Evolutionary conservation across 2,329 filamentous ascomycete genomes (phyloP), one percentile per base, ranked within the genome.

Genomic region (Gnomoniopsis smithogilvyi): DNA sequence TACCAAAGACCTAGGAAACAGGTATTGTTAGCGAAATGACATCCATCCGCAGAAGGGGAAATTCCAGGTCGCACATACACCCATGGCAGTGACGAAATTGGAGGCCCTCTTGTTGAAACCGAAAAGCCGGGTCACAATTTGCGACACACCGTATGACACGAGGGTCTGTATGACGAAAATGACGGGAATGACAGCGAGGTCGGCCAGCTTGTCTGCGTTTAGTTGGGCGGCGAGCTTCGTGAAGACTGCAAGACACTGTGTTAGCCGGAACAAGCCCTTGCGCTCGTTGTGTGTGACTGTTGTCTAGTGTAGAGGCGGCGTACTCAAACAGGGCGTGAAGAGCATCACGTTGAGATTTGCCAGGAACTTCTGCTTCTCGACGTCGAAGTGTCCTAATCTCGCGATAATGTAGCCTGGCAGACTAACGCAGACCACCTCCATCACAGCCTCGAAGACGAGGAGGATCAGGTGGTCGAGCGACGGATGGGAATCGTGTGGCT

Each of bases 51-150:
- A 45, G 19, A 15, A 21, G 12, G 26, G 12, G 22, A 26, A 10
- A 22, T 22, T 33, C 34, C 33, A 48, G 34, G 47, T 12, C 24
- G 11, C 15, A 64, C 67, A 48, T 65, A 74, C 83, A 41, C 91
- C 93, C 95, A 99, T 99, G 55, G 95, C 95, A 34, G 92, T 90
- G 46, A 99, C 90, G 69, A 99, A 99, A 76, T 99, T 99, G 65
- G 88, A 85, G 46, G 92, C 90, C 63, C 94, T 86, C 73, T 90
- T 92, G 67, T 86, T 86, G 74, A 99, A 93, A 17, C 90, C 81
- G 72, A 93, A 96, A 51, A 86, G 77, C 73, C 84, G 88, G 19
- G 90, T 85, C 56, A 98, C 84, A 14, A 82, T 68, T 10, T 86
- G 76, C 2, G 93, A 88, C 56, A 92, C 91, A 3, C 85, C 56